phyloP scores from a whole-genome alignment of 495 filamentous ascomycete species.

The Geopyxis carbonaria region DNA sequence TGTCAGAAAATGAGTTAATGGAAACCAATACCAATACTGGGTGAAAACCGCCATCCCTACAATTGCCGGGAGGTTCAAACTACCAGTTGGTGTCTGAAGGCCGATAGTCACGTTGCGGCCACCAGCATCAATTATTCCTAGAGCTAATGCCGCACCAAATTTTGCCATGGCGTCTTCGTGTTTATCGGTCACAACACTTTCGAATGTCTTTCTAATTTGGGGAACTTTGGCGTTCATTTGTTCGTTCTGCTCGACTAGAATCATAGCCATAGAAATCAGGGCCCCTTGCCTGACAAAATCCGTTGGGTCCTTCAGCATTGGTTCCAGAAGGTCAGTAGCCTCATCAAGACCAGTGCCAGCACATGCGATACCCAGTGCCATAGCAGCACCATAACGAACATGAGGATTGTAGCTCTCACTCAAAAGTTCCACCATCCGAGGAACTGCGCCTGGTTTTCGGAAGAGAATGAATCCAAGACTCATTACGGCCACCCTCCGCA shows the following conservation, averaged over 20 bases:
- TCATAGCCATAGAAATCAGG: conserved; percentile 90
- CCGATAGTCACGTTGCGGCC: conserved; percentile 97
- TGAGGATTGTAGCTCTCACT: conserved; percentile 98
- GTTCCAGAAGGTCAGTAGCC: conserved; percentile 90
- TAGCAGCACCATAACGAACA: conserved; percentile 92
- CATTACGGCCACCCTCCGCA: conserved; percentile 92
- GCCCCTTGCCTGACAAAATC: conserved; percentile 98
- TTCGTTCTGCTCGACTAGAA: conserved; percentile 94
- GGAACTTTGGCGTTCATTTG: conserved; percentile 83
- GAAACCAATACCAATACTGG: conserved; percentile 99
- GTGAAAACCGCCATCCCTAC: conserved; percentile 97
- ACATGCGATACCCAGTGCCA: conserved; percentile 96
- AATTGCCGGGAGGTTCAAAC: conserved; percentile 91
- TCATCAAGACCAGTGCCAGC: conserved; percentile 93
- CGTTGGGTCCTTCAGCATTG: conserved; percentile 98
- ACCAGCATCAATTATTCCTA: conserved; percentile 96
- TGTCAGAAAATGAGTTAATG: conserved; percentile 90
- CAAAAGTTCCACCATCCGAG: conserved; percentile 96
- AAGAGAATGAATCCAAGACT: conserved; percentile 97
- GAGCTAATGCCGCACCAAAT: conserved; percentile 80
- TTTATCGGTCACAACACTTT: conserved; percentile 81
- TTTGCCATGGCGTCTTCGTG: conserved; percentile 99
- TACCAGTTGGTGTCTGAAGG: conserved; percentile 91
- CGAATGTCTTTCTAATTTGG: conserved; percentile 63
- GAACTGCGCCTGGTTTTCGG: conserved; percentile 90